phyloP scores from a whole-genome alignment of 139 green algal genomes.

The Tetradesmus lagerheimii region DNA sequence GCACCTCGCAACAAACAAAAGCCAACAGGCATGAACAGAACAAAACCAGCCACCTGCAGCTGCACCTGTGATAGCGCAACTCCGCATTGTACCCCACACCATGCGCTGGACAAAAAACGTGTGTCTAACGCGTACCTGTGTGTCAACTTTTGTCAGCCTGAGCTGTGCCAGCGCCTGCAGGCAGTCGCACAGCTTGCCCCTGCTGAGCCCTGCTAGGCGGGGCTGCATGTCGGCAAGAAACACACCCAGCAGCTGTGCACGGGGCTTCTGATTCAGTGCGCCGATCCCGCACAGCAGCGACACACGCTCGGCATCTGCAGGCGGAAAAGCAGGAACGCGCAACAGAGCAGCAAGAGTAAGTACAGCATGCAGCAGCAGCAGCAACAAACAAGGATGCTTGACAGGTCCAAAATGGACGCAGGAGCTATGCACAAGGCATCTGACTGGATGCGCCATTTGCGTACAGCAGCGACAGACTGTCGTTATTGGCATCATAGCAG shows the following conservation, averaged over 20 bases:
- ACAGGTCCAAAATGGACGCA: no score
- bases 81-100: no score
- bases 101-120: no score
- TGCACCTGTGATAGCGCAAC: no score
- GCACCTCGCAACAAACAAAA: no score
- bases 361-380: no score
- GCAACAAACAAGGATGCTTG: no score
- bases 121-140: no score
- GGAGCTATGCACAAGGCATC: slow-evolving; percentile 21
- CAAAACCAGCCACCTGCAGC: background rate
- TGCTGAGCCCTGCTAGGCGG: background rate
- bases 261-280: slow-evolving; percentile 24
- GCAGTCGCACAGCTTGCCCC: background rate
- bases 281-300: slow-evolving; percentile 18
- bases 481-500: slow-evolving; percentile 4
- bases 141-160: background rate
- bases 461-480: slow-evolving; percentile 22
- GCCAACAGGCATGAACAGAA: background rate
- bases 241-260: slow-evolving; percentile 1
- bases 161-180: slow-evolving; percentile 33
- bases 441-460: background rate
- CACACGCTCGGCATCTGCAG: slow-evolving; percentile 31
- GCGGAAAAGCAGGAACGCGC: background rate
- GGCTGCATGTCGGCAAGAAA: slow-evolving; percentile 20
- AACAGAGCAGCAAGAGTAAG: background rate